Percentiles rank a stretch among this genome's conserved stretches.
Evolutionary conservation across 2,329 filamentous ascomycete genomes (phyloP).

Genomic region (Fusarium papillatum): DNA sequence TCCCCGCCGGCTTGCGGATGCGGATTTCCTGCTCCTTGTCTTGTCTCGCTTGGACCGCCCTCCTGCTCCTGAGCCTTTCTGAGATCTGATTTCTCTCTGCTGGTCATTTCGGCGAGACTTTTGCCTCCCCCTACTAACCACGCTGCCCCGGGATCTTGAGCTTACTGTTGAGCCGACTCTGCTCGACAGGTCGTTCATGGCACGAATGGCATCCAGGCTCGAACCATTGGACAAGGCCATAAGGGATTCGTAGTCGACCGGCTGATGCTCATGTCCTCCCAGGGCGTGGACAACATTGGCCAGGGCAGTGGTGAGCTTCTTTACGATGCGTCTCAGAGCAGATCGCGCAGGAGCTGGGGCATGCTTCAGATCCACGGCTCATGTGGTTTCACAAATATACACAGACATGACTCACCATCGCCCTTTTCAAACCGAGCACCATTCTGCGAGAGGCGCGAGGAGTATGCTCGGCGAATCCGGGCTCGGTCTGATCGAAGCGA

Average conservation of each 20-base stretch:
- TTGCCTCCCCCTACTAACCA: constrained; percentile 35
- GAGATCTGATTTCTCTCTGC: constrained; percentile 12
- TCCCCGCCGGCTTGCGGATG: constrained; percentile 12
- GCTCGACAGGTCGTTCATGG: constrained; percentile 62
- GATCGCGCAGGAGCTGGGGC: constrained; percentile 53
- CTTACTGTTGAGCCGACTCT: constrained; percentile 42
- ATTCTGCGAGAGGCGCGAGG: constrained; percentile 53
- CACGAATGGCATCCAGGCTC: constrained; percentile 60
- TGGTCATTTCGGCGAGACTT: constrained; percentile 25
- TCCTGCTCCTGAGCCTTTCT: constrained; percentile 22
- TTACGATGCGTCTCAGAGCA: constrained; percentile 56
- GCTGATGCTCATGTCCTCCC: constrained; percentile 46
- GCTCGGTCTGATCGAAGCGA: constrained; percentile 56
- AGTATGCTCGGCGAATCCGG: constrained; percentile 59
- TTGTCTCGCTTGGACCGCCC: constrained; percentile 13
- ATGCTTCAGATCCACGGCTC: constrained; percentile 25
- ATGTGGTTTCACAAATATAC: constrained; percentile 17
- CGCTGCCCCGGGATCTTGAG: constrained; percentile 28
- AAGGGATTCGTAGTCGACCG: constrained; percentile 61
- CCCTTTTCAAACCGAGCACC: constrained; percentile 60
- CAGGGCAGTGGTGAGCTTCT: constrained; percentile 58
- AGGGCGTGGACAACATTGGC: constrained; percentile 52
- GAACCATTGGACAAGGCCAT: constrained; percentile 62
- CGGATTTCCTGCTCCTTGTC: constrained; percentile 27
- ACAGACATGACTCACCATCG: constrained; percentile 57